Evolutionary conservation across 2,329 filamentous ascomycete species (phyloP), one percentile per base, ranked within the genome.

Genomic region (Aplosporella prunicola): DNA sequence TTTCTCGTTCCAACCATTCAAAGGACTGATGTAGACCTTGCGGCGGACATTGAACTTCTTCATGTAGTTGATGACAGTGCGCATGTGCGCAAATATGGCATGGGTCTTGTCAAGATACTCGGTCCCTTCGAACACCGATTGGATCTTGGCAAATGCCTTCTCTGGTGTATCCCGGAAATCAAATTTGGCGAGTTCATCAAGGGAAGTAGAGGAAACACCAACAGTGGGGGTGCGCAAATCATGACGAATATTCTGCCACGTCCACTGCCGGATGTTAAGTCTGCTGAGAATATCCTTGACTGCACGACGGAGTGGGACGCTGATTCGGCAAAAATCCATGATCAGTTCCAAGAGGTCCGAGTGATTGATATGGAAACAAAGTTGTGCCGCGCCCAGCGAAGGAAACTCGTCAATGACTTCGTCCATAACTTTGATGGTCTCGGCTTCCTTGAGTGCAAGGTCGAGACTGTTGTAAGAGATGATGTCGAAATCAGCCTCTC

Each of bases 401-500:
- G 88, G 88, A 45, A 96, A 88, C 5, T 80, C 74, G 32, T 78
- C 71, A 11, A 93, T 73, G 26, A 95, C 82, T 55, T 98, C 91
- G 54, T 98, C 91, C 15, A 96, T 66, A 2, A 96, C 88, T 51
- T 95, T 96, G 48, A 98, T 75, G 1, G 87, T 80, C 58, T 96
- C 89, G 0, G 89, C 89, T 59, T 98, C 91, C 51, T 93, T 93
- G 39, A 95, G 60, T 1, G 87, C 81, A 30, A 93, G 67, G 51
- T 96, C 87, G 5, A 87, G 62, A 1, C 81, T 80, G 48, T 88
- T 80, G 29, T 76, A 74, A 1, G 87, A 89, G n/a, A 94, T 74
- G 42, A 98, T 87, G 60, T 98, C 91, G 56, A 96, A 98, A 56
- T 96, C 88, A 2, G 93, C 88, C 55, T 96, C 91, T 8, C 84